phyloP scores from a whole-genome alignment of 805 yeast species.

The Ogataea methanolica region DNA sequence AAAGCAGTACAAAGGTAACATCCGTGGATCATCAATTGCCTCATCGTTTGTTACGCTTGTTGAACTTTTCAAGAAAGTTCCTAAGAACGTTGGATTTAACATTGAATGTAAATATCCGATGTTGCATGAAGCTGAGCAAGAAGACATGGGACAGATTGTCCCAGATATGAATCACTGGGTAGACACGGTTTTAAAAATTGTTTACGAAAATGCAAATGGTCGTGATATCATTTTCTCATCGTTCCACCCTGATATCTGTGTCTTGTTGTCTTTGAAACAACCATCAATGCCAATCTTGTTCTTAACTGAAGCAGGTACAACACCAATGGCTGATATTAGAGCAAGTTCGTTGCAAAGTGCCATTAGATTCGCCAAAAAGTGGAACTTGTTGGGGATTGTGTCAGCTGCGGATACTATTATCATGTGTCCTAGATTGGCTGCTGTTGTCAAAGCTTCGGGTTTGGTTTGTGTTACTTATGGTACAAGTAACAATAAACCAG shows the following conservation, averaged over 20 bases:
- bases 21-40: conserved; percentile 84
- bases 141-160: conserved; percentile 81
- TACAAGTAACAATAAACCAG: conserved; percentile 76
- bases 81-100: conserved; percentile 83
- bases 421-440: conserved; percentile 84
- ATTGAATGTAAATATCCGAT: conserved; percentile 94
- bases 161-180: conserved; percentile 83
- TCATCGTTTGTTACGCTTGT: conserved; percentile 86
- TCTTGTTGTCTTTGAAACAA: conserved; percentile 81
- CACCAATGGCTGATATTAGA: conserved; percentile 81
- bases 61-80: conserved; percentile 78
- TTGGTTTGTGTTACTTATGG: conserved; percentile 94
- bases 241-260: conserved; percentile 91
- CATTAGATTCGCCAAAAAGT: conserved; percentile 80
- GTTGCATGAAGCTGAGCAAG: conserved; percentile 87
- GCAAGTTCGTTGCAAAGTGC: conserved; percentile 89
- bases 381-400: conserved; percentile 91
- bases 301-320: conserved; percentile 84
- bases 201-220: conserved; percentile 72
- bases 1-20: conserved; percentile 88
- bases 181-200: conserved; percentile 76
- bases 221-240: conserved; percentile 88
- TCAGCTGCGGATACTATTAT: conserved; percentile 83
- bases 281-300: conserved; percentile 90
- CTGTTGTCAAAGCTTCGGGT: conserved; percentile 87